A percentile compares a stretch with the other conserved stretches of the same genome.
phyloP scores from a whole-genome alignment of 2,329 filamentous ascomycete genomes.

The Apiospora malaysiana region DNA sequence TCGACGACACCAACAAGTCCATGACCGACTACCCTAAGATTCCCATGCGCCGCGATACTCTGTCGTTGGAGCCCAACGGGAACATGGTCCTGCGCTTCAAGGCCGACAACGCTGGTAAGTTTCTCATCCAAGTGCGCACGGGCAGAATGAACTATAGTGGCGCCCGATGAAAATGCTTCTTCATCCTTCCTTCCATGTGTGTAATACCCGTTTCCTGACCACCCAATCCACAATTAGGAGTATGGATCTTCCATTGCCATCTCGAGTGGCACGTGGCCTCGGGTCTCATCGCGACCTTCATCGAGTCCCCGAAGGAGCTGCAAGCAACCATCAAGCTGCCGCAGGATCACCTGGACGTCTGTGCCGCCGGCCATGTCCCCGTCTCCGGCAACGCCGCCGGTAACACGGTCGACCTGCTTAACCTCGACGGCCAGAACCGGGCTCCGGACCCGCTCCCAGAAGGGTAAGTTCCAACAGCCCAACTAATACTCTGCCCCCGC shows the following conservation, averaged over 20 bases:
- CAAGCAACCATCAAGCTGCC: slow-evolving; percentile 68
- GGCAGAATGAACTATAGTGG: no score
- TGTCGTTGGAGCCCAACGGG: slow-evolving; percentile 68
- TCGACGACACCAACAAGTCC: slow-evolving; percentile 52
- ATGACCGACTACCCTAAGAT: slow-evolving; percentile 54
- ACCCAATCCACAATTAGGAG: slow-evolving; percentile 40
- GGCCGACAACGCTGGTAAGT: slow-evolving; percentile 67
- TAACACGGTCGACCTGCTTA: slow-evolving; percentile 67
- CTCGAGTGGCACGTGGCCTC: slow-evolving; percentile 78
- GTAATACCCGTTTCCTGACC: background rate
- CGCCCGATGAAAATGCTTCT: background rate
- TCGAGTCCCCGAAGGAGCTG: slow-evolving; percentile 67
- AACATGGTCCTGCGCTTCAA: slow-evolving; percentile 72
- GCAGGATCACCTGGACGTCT: slow-evolving; percentile 61
- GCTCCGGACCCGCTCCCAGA: slow-evolving; percentile 62
- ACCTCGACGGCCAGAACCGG: slow-evolving; percentile 66
- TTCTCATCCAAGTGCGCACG: no score
- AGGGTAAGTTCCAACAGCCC: slow-evolving; percentile 53
- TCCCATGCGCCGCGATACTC: slow-evolving; percentile 73
- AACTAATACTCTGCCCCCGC: background rate
- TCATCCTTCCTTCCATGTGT: background rate
- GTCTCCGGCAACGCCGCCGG: slow-evolving; percentile 75
- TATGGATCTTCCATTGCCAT: slow-evolving; percentile 81
- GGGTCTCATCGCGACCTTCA: slow-evolving; percentile 69
- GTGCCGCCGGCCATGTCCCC: slow-evolving; percentile 56